Evolutionary conservation across 2,329 filamentous ascomycete species (phyloP).

Genomic region (Elsinoe australis): DNA sequence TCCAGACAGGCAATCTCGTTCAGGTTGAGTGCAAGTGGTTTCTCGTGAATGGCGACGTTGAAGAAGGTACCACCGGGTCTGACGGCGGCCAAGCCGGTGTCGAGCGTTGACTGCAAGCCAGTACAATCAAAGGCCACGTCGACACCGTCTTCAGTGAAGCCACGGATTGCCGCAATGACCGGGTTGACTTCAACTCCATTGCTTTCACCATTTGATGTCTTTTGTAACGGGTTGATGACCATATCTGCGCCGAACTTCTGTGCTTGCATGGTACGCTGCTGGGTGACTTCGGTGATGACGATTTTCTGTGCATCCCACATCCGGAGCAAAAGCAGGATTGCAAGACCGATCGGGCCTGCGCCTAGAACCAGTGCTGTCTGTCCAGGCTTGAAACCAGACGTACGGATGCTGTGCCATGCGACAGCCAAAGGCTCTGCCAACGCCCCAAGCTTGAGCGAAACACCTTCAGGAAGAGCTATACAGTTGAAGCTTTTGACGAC

Average conservation of each 20-base stretch:
- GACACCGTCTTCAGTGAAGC: conserved; percentile 13
- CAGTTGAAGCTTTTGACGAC: conserved; percentile 44
- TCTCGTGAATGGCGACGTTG: conserved; percentile 22
- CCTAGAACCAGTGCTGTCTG: conserved; percentile 51
- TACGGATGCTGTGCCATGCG: conserved; percentile 55
- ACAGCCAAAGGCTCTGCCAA: conserved; percentile 57
- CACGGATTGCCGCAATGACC: not conserved
- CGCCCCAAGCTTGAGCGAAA: conserved; percentile 49
- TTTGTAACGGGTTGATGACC: conserved; percentile 17
- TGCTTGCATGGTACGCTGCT: conserved; percentile 16
- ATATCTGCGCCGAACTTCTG: conserved; percentile 18
- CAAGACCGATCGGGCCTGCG: conserved; percentile 56
- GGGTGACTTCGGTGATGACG: conserved; percentile 48
- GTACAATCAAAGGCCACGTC: conserved; percentile 20
- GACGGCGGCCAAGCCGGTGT: conserved; percentile 18
- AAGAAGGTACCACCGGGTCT: conserved; percentile 21
- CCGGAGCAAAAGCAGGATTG: conserved; percentile 51
- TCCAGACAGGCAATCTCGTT: conserved; percentile 20
- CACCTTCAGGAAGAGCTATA: conserved; percentile 45
- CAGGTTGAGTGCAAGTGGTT: conserved; percentile 19
- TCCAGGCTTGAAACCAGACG: conserved; percentile 38
- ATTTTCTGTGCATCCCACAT: conserved; percentile 48
- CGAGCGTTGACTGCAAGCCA: conserved; percentile 18
- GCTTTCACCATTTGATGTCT: not conserved
- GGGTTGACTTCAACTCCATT: not conserved